Evolutionary conservation across 192 early-diverging fungal genomes (phyloP), one percentile per base, ranked within the genome.

Genomic region (Spinellus fusiger): DNA sequence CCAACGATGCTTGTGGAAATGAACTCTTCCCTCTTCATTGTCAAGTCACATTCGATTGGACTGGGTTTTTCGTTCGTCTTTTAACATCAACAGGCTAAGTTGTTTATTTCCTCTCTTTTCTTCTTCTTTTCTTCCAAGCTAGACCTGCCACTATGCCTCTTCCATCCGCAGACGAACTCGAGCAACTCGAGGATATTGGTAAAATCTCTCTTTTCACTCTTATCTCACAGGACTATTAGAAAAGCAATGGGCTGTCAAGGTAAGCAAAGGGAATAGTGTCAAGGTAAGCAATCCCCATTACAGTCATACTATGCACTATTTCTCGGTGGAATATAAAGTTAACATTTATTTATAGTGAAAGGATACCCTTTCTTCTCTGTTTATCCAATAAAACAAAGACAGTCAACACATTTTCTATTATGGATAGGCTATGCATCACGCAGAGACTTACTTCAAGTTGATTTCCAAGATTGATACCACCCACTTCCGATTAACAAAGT

Each of bases 181-280:
- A 78, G 65, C 84, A 91, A 64, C 80, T 88, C 65, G 75, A 78
- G 67, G 89, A 91, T 61, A 91, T 91, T 77, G 81, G 81, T 83
- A 74, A 20, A 20, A 8, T 16, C 9, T 50, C 20, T 13, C 46
- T 16, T 25, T 37, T 37, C 1, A 1, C 20, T 49, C 27, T 44
- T 48, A n/a, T 27, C 25, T 29, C 9, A 29, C 31, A 47, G 20
- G 20, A 13, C 13, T 20, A 26, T 22, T 54, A 84, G 93, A 95
- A 80, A 92, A 90, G 81, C 93, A 94, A 65, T 97, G 92, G 93
- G 89, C 89, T 31, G 90, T 95, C 73, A 94, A 93, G 80, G 71
- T 57, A 64, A 34, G 40, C 4, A 44, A 12, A 44, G 35, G 35
- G 7, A 9, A 37, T 37, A 5, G 35, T 9, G 13, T 37, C 5